These are phyloP conservation scores for Saccharomyces pastorianus DNA, from an alignment of 1,139 yeast species.

Conservation along the genomic window DNA sequence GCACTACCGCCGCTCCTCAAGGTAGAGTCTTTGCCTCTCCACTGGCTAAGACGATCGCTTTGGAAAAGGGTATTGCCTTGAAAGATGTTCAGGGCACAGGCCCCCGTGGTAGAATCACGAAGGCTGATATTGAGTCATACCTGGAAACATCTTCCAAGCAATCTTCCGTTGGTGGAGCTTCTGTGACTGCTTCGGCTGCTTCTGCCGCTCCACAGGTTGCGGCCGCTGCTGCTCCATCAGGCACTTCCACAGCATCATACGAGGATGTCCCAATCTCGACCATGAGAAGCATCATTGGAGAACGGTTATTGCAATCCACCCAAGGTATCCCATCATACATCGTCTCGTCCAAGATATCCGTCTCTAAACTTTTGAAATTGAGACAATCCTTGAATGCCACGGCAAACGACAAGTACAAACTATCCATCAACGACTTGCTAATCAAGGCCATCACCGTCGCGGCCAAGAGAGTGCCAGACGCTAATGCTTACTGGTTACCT, in stretches of 20 bases:
- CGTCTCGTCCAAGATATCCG: slow-evolving; percentile 79
- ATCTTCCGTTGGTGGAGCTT: slow-evolving; percentile 29
- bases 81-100: slow-evolving; percentile 86
- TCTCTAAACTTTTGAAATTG: slow-evolving; percentile 81
- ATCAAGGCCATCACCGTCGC: slow-evolving; percentile 93
- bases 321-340: slow-evolving; percentile 85
- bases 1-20: slow-evolving; percentile 32
- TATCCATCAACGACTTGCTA: slow-evolving; percentile 89
- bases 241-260: slow-evolving; percentile 50
- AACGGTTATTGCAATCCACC: slow-evolving; percentile 80
- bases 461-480: slow-evolving; percentile 83
- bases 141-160: slow-evolving; percentile 31
- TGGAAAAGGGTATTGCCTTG: slow-evolving; percentile 84
- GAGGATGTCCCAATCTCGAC: slow-evolving; percentile 79
- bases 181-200: slow-evolving; percentile 42
- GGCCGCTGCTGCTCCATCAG: slow-evolving; percentile 34
- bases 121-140: slow-evolving; percentile 77
- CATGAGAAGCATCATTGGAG: slow-evolving; percentile 92
- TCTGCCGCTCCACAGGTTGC: slow-evolving; percentile 23
- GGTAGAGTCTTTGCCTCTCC: slow-evolving; percentile 92
- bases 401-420: slow-evolving; percentile 80
- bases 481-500: slow-evolving; percentile 90
- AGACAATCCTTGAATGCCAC: slow-evolving; percentile 82
- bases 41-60: slow-evolving; percentile 84
- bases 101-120: slow-evolving; percentile 88